These are phyloP conservation scores for Arthromyces matolae DNA, from an alignment of 768 basidiomycete genomes.

Conservation along the genomic window DNA sequence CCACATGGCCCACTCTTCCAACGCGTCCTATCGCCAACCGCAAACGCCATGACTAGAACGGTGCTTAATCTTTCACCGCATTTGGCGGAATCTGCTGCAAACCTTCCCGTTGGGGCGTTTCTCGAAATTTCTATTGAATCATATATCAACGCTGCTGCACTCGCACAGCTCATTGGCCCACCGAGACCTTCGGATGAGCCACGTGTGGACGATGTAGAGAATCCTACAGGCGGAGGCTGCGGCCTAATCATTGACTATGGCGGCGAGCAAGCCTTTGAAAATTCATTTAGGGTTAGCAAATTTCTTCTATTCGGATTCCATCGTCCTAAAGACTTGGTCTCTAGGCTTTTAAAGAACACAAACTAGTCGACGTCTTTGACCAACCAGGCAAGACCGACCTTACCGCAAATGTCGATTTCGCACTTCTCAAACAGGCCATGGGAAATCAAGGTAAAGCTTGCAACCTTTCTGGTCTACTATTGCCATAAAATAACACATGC, in stretches of 20 bases:
- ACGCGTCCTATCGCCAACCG: conserved; percentile 59
- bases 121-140: conserved; percentile 79
- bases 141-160: conserved; percentile 61
- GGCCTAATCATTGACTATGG: conserved; percentile 93
- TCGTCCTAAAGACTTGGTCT: not conserved
- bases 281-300: conserved; percentile 75
- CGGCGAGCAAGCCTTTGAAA: conserved; percentile 57
- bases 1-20: conserved; percentile 43
- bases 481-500: not conserved
- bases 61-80: conserved; percentile 65
- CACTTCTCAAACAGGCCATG: conserved; percentile 78
- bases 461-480: too few species aligned
- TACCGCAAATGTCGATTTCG: conserved; percentile 97
- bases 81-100: conserved; percentile 37
- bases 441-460: conserved; percentile 43
- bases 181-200: not conserved
- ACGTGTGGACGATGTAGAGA: not conserved
- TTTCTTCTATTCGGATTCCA: not conserved
- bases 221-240: conserved; percentile 38
- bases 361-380: conserved; percentile 80
- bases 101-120: conserved; percentile 63
- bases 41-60: conserved; percentile 48
- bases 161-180: conserved; percentile 57
- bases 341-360: conserved; percentile 88
- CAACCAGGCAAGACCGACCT: conserved; percentile 86